A percentile compares a stretch with the other conserved stretches of the same genome.
These are phyloP conservation scores for Colletotrichum spaethianum DNA, from an alignment of 2,329 filamentous ascomycete genomes.

Conservation along the genomic window DNA sequence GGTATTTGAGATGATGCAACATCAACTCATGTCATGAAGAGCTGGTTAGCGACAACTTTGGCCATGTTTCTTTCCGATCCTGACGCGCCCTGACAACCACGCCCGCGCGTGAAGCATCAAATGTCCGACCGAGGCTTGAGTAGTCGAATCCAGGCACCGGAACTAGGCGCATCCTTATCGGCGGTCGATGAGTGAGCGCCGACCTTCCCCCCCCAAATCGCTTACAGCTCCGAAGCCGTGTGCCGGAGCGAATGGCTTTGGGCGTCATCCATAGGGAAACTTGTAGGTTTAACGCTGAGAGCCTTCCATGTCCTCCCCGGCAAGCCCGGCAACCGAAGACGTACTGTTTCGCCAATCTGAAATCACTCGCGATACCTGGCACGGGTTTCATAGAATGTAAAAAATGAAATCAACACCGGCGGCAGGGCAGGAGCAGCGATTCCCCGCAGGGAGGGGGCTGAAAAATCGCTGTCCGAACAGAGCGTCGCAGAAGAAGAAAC, in stretches of 20 bases:
- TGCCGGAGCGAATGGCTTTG: neutral
- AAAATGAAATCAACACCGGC: neutral
- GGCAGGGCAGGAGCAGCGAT: too few species aligned
- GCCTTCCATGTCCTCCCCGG: neutral
- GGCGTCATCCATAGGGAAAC: neutral
- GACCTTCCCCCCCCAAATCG: neutral
- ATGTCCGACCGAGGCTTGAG: neutral
- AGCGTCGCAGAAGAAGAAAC: slow-evolving; percentile 14
- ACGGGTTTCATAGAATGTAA: neutral
- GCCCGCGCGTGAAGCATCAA: neutral
- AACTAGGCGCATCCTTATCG: neutral
- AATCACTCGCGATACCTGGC: neutral
- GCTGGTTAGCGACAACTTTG: neutral
- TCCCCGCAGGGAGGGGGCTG: neutral
- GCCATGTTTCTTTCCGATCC: neutral
- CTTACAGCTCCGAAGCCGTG: neutral
- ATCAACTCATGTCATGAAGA: neutral
- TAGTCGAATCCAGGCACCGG: neutral
- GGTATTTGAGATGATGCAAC: neutral
- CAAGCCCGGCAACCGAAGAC: neutral
- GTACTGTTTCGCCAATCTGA: neutral
- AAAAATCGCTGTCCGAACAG: neutral
- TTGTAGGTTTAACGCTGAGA: neutral
- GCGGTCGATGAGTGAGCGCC: neutral
- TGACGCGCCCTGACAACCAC: neutral